phyloP scores from a whole-genome alignment of 805 yeast genomes.

The Myxozyma nipponensis region DNA sequence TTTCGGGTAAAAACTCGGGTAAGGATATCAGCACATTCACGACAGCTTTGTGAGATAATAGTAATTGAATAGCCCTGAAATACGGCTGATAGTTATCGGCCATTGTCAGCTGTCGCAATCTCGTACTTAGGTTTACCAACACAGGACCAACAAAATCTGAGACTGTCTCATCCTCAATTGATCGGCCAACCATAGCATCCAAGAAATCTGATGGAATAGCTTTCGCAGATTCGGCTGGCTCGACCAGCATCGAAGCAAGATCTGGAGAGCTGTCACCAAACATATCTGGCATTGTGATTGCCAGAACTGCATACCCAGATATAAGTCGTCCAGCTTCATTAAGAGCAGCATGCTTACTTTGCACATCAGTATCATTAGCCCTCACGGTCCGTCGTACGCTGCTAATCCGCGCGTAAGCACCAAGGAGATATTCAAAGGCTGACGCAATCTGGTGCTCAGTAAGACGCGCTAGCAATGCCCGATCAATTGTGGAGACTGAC shows the following conservation, averaged over 20 bases:
- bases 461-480: constrained; percentile 49
- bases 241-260: constrained; percentile 19
- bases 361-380: constrained; percentile 40
- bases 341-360: constrained; percentile 41
- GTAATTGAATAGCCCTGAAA: constrained; percentile 48
- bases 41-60: constrained; percentile 57
- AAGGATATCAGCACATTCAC: constrained; percentile 56
- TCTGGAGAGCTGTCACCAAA: constrained; percentile 18
- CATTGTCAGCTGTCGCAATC: constrained; percentile 32
- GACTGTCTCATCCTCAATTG: constrained; percentile 63
- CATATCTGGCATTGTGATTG: constrained; percentile 31
- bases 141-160: constrained; percentile 57
- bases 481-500: constrained; percentile 39
- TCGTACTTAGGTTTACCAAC: constrained; percentile 40
- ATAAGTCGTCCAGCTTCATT: constrained; percentile 45
- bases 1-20: constrained; percentile 51
- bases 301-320: constrained; percentile 46
- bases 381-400: constrained; percentile 42
- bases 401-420: constrained; percentile 44
- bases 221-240: constrained; percentile 18
- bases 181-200: constrained; percentile 51
- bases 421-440: constrained; percentile 49
- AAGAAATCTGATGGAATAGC: constrained; percentile 46
- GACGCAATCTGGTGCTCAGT: constrained; percentile 46
- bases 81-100: constrained; percentile 24